Evolutionary conservation across 2,329 filamentous ascomycete genomes (phyloP), one percentile per base, ranked within the genome.

Genomic region (Microdochium trichocladiopsis): DNA sequence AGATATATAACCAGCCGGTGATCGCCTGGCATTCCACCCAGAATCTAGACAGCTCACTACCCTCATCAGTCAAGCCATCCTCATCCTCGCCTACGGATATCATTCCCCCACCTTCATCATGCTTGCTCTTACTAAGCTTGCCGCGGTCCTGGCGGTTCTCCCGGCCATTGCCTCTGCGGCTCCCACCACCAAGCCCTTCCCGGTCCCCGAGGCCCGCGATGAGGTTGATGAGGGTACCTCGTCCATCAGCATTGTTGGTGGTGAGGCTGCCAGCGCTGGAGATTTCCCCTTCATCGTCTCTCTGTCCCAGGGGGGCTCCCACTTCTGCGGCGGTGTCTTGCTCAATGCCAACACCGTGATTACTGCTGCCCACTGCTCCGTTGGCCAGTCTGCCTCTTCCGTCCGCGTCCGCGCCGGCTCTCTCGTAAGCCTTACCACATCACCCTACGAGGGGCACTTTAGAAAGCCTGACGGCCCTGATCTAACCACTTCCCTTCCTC

Each of bases 241-340:
- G 14, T 3, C 3, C 14, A 22, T 45, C 16, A 16, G 22, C 6
- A 45, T 45, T 45, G 41, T 45, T 18, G 18, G 18, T 22, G 41
- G 41, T 4, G 18, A 21, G 16, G 41, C 41, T 18, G 41, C 41
- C 12, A 12, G 3, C 21, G 41, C 41, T 4, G 63, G 61, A 23
- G 65, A 67, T 14, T 66, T 67, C 48, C 65, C 65, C 31, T 67
- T 58, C 61, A 66, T 67, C 21, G 65, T 67, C 50, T 57, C 54
- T 52, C 54, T 67, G 47, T 51, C 55, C 36, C 33, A 43, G n/a
- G 47, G 45, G 22, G 51, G 49, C 31, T 50, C 54, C 12, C 57
- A 63, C 45, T 62, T 61, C 56, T 67, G 65, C 33, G 65, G 65
- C 21, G 65, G 65, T 21, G 51, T 58, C 14, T 54, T 67, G 41